phyloP scores from a whole-genome alignment of 192 early-diverging fungal species.

The Phycomyces blakesleeanus region DNA sequence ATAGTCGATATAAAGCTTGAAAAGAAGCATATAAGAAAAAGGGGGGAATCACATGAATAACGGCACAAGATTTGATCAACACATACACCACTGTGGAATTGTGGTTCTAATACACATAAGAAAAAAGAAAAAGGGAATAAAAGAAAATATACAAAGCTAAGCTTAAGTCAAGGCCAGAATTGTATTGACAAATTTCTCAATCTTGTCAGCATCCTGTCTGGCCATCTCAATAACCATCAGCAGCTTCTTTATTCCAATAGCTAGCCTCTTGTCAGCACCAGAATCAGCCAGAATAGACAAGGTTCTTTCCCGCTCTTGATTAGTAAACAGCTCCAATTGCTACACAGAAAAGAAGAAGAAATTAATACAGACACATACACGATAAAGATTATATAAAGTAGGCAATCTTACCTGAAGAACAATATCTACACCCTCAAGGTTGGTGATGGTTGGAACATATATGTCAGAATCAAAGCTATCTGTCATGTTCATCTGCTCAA shows the following conservation, averaged over 20 bases:
- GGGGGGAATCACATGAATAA: too few relatives aligned
- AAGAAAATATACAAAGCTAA: not conserved
- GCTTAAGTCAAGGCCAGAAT: conserved; percentile 20
- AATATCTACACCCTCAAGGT: conserved; percentile 63
- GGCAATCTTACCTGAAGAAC: conserved; percentile 53
- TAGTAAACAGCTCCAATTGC: conserved; percentile 65
- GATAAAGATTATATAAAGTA: not conserved
- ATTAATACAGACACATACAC: too few relatives aligned
- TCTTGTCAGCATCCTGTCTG: conserved; percentile 75
- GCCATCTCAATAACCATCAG: conserved; percentile 91
- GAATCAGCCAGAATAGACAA: conserved; percentile 50
- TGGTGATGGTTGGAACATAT: conserved; percentile 75
- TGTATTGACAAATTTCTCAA: conserved; percentile 70
- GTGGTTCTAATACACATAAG: conserved; percentile 1
- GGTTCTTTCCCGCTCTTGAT: conserved; percentile 56
- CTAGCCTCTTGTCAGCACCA: conserved; percentile 55
- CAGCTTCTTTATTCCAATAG: conserved; percentile 89
- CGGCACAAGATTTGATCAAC: too few relatives aligned
- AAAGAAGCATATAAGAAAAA: too few relatives aligned
- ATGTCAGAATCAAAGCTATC: conserved; percentile 84
- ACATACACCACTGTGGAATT: too few relatives aligned
- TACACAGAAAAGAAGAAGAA: too few relatives aligned
- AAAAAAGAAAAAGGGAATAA: not conserved
- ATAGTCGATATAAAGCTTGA: too few relatives aligned
- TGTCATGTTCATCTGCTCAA: conserved; percentile 84